Evolutionary conservation across 75 land plant species (phyloP), one percentile per base, ranked within the genome.

Genomic region (Picea glauca): DNA sequence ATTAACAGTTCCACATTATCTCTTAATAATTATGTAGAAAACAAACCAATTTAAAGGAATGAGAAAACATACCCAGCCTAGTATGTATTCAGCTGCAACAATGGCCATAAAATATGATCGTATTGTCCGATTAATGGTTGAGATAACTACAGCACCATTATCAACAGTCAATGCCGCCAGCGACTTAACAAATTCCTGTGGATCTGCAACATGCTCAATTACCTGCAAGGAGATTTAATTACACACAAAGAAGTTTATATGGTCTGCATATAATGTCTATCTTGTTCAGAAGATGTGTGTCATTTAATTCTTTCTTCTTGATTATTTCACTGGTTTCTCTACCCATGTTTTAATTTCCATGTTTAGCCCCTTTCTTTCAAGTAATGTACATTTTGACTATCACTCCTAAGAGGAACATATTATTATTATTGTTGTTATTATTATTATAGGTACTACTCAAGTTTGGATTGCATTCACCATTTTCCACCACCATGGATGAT

Each of bases 201-300:
- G 99, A 77, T 96, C 87, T 75, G 95, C 90, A 50, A 96, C 99
- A 80, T 96, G 99, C 82, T 96, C 99, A 74, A 96, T 94, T 62
- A 96, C 94, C 99, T 96, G 82, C 13, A 76, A 40, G 21, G 32
- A 80, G 26, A 65, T 78, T 78, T 23, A n/a, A 61, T 66, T 3
- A 77, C 17, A 23, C 31, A 13, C 3, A 21, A 21, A 18, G 4
- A 54, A 40, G 2, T 21, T 74, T 40, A 13, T 18, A 43, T 74
- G 14, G 54, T 74, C 7, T 74, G 23, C 57, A 74, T 74, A n/a
- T 74, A 11, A 18, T 33, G 35, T 74, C 20, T 54, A 31, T 32
- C 32, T 11, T 8, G 8, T 30, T 30, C 68, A 65, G 35, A 65
- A 65, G 50, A 65, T 65, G 14, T 30, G 15, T 65, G 15, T 9